Conservation (phyloP, 768 basidiomycete species). For the Amanita brunnescens region DNA sequence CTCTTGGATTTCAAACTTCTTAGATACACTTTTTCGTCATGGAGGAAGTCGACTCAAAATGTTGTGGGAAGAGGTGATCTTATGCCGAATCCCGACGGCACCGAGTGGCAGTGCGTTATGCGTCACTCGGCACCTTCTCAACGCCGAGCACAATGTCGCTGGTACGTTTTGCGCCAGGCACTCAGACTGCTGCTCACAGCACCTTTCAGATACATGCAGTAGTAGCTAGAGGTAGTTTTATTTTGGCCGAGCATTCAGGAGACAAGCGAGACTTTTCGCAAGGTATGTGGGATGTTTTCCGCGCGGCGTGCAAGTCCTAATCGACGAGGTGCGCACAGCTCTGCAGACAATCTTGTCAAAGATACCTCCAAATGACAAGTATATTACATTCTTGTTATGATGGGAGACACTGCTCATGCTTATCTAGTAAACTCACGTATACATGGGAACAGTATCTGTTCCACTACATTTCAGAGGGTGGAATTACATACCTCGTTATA, state of each 20-base stretch:
- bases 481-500: conserved; percentile 87
- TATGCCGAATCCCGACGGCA: background rate
- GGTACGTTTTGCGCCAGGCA: conserved; percentile 11
- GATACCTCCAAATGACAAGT: conserved; percentile 86
- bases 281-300: conserved; percentile 37
- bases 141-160: conserved; percentile 21
- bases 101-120: background rate
- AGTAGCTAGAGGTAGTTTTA: conserved; percentile 66
- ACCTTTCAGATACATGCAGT: conserved; percentile 66
- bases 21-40: no score
- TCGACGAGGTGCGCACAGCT: conserved; percentile 30
- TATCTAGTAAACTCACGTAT: conserved; percentile 63
- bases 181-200: background rate
- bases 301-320: background rate
- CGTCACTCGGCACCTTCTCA: background rate
- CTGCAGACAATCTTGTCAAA: conserved; percentile 86
- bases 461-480: conserved; percentile 87
- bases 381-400: conserved; percentile 15
- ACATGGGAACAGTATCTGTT: conserved; percentile 92
- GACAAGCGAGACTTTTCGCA: conserved; percentile 84
- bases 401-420: conserved; percentile 5
- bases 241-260: conserved; percentile 82
- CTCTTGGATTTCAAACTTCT: no score
- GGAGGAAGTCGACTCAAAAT: no score
- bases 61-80: background rate